Conservation (phyloP, 2,329 filamentous ascomycete species). For the Aspergillus sp. region DNA sequence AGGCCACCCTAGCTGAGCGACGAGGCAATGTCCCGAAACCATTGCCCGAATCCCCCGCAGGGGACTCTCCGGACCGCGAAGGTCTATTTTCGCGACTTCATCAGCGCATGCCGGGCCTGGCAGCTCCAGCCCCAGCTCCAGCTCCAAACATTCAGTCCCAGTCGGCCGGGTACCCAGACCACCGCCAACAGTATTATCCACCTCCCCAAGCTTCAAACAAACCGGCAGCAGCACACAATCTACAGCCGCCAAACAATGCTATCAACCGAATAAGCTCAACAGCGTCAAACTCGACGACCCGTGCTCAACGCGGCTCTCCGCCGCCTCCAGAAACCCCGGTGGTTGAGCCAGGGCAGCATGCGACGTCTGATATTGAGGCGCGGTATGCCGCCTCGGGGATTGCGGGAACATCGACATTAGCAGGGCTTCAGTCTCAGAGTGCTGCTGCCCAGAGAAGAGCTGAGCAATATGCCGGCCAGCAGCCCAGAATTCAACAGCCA, state of each 20-base stretch:
- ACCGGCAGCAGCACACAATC: constrained; percentile 30
- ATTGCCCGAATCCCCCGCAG: constrained; percentile 77
- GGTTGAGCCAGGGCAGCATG: constrained; percentile 68
- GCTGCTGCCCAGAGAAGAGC: constrained; percentile 78
- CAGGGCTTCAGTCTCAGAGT: constrained; percentile 71
- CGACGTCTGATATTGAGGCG: constrained; percentile 81
- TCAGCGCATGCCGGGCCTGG: constrained; percentile 43
- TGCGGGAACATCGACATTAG: constrained; percentile 79
- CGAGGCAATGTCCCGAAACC: constrained; percentile 75
- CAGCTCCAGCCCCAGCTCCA: constrained; percentile 29
- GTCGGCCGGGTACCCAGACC: constrained; percentile 52
- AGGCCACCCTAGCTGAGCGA: constrained; percentile 72
- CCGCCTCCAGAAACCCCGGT: constrained; percentile 92
- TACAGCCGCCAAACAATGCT: constrained; percentile 55
- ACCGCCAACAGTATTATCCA: constrained; percentile 65
- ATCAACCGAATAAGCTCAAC: constrained; percentile 72
- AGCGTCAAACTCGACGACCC: constrained; percentile 89
- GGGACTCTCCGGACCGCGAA: constrained; percentile 72
- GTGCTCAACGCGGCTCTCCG: constrained; percentile 87
- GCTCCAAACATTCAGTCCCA: constrained; percentile 27
- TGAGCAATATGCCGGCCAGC: constrained; percentile 70
- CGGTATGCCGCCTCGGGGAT: constrained; percentile 90
- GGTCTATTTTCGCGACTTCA: constrained; percentile 72
- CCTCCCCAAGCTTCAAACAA: constrained; percentile 45
- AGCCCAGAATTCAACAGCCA: constrained; percentile 35